Conservation (phyloP, 2,329 filamentous ascomycete genomes). For the Claviceps sp. region DNA sequence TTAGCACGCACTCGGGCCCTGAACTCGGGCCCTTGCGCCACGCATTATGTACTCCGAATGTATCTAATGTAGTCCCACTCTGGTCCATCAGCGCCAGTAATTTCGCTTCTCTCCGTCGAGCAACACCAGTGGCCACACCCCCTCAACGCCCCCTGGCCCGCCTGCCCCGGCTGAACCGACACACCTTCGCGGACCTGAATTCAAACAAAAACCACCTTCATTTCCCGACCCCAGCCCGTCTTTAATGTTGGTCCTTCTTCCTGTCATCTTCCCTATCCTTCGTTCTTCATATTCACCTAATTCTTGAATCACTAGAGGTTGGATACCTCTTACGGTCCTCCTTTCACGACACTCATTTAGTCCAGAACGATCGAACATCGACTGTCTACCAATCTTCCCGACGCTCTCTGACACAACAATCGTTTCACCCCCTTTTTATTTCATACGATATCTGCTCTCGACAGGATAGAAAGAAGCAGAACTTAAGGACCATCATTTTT, state of each 20-base stretch:
- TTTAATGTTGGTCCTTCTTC: not conserved
- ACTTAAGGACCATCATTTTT: not conserved
- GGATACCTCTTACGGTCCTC: constrained; percentile 5
- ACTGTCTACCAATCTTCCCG: not conserved
- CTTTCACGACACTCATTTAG: constrained; percentile 7
- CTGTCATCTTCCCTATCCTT: not conserved
- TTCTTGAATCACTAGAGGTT: constrained; percentile 4
- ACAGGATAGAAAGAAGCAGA: not conserved
- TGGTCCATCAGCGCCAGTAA: not conserved
- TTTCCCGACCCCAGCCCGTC: not conserved
- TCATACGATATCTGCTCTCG: not conserved
- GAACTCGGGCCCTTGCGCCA: no score
- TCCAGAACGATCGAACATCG: not conserved
- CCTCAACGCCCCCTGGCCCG: not conserved
- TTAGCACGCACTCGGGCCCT: no score
- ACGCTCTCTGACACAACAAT: constrained; percentile 1
- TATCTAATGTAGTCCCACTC: not conserved
- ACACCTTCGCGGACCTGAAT: not conserved
- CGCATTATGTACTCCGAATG: no score
- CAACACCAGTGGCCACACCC: not conserved
- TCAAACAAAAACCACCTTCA: constrained; percentile 3
- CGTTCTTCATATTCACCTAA: not conserved
- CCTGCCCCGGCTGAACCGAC: not conserved
- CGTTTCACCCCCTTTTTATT: not conserved
- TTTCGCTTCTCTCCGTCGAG: constrained; percentile 1